Base-by-base conservation (phyloP, 2,329 filamentous ascomycete species). In the Trichothecium roseum region DNA sequence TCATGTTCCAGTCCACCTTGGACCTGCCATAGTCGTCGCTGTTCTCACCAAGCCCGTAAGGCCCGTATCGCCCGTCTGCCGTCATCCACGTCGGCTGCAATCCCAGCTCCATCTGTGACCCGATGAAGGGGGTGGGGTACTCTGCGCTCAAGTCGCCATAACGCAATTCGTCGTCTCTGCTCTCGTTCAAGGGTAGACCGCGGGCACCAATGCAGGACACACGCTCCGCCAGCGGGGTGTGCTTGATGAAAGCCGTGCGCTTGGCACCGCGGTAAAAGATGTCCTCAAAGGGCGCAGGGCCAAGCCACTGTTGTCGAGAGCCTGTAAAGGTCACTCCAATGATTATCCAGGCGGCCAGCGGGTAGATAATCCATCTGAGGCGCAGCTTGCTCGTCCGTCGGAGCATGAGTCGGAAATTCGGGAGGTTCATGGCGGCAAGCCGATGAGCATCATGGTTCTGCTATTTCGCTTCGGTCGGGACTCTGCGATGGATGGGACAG, bases 1-100 rank as follows among this genome's bases (percentile, higher is more conserved):
- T 22, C n/a, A 20, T 40, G 32, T 50, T 43, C 52, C 52, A 56
- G 30, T 54, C 45, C 12, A 55, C 52, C 32, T 40, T 45, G 14
- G 42, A 35, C 13, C 53, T 43, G 17, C 39, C 45, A 39, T 55
- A 52, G 4, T 42, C 27, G 8, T 34, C 34, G 10, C 35, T 31
- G n/a, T 51, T 42, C 17, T 54, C 49, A 37, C 47, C 49, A 37
- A 44, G 52, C 2, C 53, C 53, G 34, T 56, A 56, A 0, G 53
- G 47, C 1, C 49, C 53, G 31, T 45, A 45, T 24, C 43, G 45
- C 16, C 37, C 45, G 18, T 52, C 48, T 26, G 45, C 45, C 10
- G 45, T 53, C 48, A 53, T 55, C 45, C 52, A 50, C n/a, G 52
- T 49, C 30, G 45, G 33, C 28, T 45, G 45, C 22, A 56, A 38